Evolutionary conservation across 805 yeast species (phyloP), one percentile per base, ranked within the genome.

Genomic region (Grigorovia humatica): DNA sequence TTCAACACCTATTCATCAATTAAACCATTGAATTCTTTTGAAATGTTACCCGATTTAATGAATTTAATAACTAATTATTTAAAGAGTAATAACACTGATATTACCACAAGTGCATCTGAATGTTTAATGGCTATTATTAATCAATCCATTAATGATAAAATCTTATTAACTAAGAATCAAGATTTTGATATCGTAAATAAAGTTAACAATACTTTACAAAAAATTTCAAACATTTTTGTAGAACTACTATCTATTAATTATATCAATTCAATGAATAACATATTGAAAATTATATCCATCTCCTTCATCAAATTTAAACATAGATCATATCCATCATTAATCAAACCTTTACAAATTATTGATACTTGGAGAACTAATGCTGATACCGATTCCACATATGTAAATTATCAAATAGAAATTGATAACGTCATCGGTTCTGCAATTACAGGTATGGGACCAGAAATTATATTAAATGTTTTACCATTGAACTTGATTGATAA

Each of bases 361-460:
- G 98, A 96, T 57, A 81, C 79, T 46, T 82, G 96, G 85, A 78
- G 98, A 70, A 78, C 93, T 1, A 81, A 80, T 59, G 96, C 88
- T 64, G 73, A 77, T 35, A 81, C 75, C 51, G 42, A 38, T 38
- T 13, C 42, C 17, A 38, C 42, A 3, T 66, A 61, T 47, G 54
- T 62, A 43, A 79, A 81, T 32, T 83, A 85, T 60, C 81, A 85
- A 57, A 77, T 76, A 51, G 91, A 84, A 59, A 83, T 91, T 27
- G 99, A 93, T 65, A 74, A 74, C 29, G 90, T 87, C 3, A 78
- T 93, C 55, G 82, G 88, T 17, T 79, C 88, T 38, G 89, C 95
- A 1, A 81, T 93, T 51, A 66, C 85, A 1, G 79, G 84, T 4
- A 68, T 90, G 66, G 99, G 99, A 2, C 96, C 98, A 9, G 95